Evolutionary conservation across 345 rosid genomes (phyloP), one percentile per base, ranked within the genome.

Genomic region (Dipteronia dyeriana): DNA sequence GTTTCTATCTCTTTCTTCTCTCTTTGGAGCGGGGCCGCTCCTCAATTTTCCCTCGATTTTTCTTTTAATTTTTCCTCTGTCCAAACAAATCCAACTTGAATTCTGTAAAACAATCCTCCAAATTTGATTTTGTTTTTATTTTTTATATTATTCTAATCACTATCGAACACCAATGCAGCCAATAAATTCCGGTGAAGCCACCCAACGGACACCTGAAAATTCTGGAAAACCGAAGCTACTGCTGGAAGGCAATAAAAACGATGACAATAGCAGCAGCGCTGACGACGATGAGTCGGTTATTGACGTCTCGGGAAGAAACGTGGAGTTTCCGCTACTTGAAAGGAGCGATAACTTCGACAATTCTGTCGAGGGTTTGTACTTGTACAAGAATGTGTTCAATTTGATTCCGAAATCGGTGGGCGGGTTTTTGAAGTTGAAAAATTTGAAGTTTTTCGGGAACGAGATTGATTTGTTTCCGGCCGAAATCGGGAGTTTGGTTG

Each of bases 371-470:
- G 91, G 86, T 67, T 75, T 94, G 62, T 94, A 94, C 81, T 78
- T 96, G 67, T 94, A 91, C 56, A 89, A 88, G 70, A 96, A 96
- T 38, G 88, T 84, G 19, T 89, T 91, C 75, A 94, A 87, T 86
- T 86, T 96, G 85, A 85, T 94, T 45, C 99, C 98, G 1, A 89
- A 82, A 79, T 90, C 97, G 26, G 88, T 89, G 31, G 90, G 97
- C 29, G 74, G 79, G 71, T 81, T 91, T 61, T 73, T 71, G 62
- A 80, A 85, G 81, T 75, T 94, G 85, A 90, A 77, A 81, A 92
- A 81, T 71, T 82, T 96, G 49, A 96, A 96, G 87, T 94, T 92
- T 81, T 96, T 94, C 59, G 90, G 95, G 25, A 96, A 96, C 66
- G 90, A 91, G 78, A 84, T 96, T 45, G 87, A 91, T 74, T 72